Evolutionary conservation across 371 early-diverging fungal genomes (phyloP).

Genomic region (Dichotomocladium elegans): DNA sequence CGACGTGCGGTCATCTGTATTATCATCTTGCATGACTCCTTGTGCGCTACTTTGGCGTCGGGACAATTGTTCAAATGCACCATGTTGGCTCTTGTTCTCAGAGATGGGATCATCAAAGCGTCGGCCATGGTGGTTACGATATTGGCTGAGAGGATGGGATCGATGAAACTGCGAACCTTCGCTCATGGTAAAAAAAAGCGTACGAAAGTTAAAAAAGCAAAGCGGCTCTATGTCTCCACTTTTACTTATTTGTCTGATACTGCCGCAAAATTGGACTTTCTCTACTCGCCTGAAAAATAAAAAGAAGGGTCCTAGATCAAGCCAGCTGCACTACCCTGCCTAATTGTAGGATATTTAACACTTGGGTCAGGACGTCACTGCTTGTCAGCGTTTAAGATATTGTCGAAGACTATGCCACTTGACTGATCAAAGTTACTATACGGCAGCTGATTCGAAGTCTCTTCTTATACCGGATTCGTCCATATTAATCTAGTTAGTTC

Average conservation of each 20-base stretch:
- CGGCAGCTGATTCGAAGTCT: too few species aligned
- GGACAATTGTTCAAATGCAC: conserved; percentile 16
- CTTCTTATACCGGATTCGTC: too few species aligned
- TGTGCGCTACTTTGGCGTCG: conserved; percentile 6
- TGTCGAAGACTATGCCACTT: too few species aligned
- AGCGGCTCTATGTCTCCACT: background rate
- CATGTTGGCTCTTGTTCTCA: conserved; percentile 16
- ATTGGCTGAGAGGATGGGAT: conserved; percentile 8
- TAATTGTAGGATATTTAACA: too few species aligned
- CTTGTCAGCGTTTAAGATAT: too few species aligned
- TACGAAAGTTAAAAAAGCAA: background rate
- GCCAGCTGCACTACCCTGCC: background rate
- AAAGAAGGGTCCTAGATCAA: background rate
- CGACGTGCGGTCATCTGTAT: background rate
- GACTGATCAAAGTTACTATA: too few species aligned
- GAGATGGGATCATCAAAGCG: conserved; percentile 3
- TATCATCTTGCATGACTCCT: background rate
- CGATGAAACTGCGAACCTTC: conserved; percentile 1
- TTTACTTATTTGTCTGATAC: too few species aligned
- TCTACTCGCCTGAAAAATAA: background rate
- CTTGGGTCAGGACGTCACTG: too few species aligned
- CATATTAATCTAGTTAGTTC: too few species aligned
- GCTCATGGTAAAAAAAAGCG: background rate
- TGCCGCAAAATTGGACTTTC: too few species aligned
- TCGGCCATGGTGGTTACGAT: background rate